These are phyloP conservation scores for Trichoderma sp. DNA, from an alignment of 2,329 filamentous ascomycete genomes.

Conservation along the genomic window DNA sequence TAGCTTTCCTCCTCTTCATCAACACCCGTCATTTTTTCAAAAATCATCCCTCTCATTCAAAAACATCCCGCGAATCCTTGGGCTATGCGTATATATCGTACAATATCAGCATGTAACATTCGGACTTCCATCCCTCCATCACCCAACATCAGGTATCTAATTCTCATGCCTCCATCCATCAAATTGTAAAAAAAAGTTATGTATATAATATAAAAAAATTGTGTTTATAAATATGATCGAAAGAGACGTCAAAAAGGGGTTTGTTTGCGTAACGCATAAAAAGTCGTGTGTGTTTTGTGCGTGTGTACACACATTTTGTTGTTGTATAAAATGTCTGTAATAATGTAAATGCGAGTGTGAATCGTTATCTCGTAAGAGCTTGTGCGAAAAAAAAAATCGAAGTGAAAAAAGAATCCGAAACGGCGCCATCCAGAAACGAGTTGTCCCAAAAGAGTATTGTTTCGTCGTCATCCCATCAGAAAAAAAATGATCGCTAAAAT, in stretches of 20 bases:
- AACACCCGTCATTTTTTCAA: neutral
- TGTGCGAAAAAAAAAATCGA: neutral
- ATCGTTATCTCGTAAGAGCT: slow-evolving; percentile 22
- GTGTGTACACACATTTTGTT: neutral
- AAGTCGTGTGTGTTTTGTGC: slow-evolving; percentile 1
- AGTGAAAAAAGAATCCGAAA: neutral
- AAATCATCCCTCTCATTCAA: too few species aligned
- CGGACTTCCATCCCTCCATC: neutral
- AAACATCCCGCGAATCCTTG: neutral
- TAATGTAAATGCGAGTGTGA: neutral
- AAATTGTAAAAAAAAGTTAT: neutral
- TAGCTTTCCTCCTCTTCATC: neutral
- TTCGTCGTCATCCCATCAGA: slow-evolving; percentile 10
- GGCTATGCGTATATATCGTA: neutral
- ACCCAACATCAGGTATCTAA: neutral
- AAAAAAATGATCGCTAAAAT: slow-evolving; percentile 1
- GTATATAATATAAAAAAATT: neutral
- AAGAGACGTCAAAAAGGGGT: neutral
- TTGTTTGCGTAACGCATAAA: slow-evolving; percentile 8
- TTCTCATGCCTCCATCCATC: neutral
- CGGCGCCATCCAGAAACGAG: neutral
- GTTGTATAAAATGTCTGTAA: neutral
- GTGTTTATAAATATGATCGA: neutral
- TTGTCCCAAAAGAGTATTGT: neutral
- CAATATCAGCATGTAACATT: neutral